phyloP scores from a whole-genome alignment of 306 rosid genomes.

The Medicago arabica region DNA sequence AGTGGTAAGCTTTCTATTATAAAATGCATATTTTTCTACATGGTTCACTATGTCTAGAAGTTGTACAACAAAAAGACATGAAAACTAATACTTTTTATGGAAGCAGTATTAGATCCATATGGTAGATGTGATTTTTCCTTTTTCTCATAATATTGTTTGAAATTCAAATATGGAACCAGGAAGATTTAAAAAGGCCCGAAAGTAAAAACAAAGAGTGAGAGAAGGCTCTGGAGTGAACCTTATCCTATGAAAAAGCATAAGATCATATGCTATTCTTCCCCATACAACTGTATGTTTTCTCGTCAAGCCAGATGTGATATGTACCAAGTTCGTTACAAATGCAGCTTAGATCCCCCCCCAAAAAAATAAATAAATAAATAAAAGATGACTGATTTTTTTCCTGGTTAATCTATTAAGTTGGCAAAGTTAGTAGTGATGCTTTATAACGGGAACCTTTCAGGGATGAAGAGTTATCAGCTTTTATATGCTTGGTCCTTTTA shows the following conservation, averaged over 20 bases:
- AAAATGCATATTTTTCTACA: slow-evolving; percentile 26
- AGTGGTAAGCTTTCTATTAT: slow-evolving; percentile 64
- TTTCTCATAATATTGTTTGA: slow-evolving; percentile 12
- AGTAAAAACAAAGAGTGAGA: background rate
- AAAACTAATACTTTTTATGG: background rate
- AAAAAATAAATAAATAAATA: no score
- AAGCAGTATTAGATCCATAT: background rate
- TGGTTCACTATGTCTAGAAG: slow-evolving; percentile 35
- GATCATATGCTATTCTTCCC: background rate
- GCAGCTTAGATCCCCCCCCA: background rate
- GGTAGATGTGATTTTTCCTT: slow-evolving; percentile 19
- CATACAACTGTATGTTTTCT: background rate
- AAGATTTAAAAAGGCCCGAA: slow-evolving; percentile 14
- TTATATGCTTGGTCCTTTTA: slow-evolving; percentile 18
- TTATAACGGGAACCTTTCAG: background rate
- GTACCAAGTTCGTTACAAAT: background rate
- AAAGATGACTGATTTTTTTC: background rate
- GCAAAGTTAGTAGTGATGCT: background rate
- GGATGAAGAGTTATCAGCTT: background rate
- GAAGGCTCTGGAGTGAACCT: background rate
- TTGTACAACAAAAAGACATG: slow-evolving; percentile 4
- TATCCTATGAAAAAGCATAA: slow-evolving; percentile 18
- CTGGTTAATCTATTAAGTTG: background rate
- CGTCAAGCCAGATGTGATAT: background rate
- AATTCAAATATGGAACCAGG: slow-evolving; percentile 13